Base-by-base conservation (phyloP, 441 rosid genomes). In the Gossypium aridum region DNA sequence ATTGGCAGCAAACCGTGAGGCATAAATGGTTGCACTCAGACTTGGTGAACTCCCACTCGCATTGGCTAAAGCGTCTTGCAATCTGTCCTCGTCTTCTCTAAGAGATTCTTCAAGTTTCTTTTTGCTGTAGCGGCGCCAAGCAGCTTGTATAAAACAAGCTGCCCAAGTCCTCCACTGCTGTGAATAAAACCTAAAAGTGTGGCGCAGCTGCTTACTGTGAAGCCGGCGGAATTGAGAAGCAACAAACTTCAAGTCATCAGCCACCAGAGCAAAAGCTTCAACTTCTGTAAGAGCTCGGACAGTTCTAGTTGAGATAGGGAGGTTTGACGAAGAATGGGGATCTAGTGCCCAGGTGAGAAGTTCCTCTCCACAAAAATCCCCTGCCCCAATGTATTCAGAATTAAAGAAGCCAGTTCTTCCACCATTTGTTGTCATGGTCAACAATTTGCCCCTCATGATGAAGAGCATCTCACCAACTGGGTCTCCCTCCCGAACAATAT, bases 111-210 rank as follows among this genome's bases (percentile, higher is more conserved):
- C 96, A 0, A 79, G 84, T 76, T 88, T 93, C 96, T 85, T 93
- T 81, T 81, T 88, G 22, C 72, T 67, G 71, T 87, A 83, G 7
- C 93, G 86, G 9, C 92, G 89, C 97, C 97, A 93, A 2, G 93
- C 93, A 6, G 96, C 92, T 86, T 90, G 97, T 75, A 92, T 89
- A 73, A 87, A 91, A 72, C 94, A 91, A 34, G 98, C 98, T 0
- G 98, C 98, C 98, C 98, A 93, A 1, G 92, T 86, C 83, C 93
- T 86, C 98, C 97, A 90, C 64, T 93, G 96, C 76, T 85, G 92
- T 0, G 96, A 93, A 84, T 87, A 91, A 80, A 87, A 87, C 77
- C 96, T 85, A 79, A 92, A 89, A 0, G 96, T 86, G 77, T 90
- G 97, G 51, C 91, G 87, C 20, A 90, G 86, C 80, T 90, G 90